Evolutionary conservation across 2,329 filamentous ascomycete species (phyloP).

Genomic region (Fusarium succisae): DNA sequence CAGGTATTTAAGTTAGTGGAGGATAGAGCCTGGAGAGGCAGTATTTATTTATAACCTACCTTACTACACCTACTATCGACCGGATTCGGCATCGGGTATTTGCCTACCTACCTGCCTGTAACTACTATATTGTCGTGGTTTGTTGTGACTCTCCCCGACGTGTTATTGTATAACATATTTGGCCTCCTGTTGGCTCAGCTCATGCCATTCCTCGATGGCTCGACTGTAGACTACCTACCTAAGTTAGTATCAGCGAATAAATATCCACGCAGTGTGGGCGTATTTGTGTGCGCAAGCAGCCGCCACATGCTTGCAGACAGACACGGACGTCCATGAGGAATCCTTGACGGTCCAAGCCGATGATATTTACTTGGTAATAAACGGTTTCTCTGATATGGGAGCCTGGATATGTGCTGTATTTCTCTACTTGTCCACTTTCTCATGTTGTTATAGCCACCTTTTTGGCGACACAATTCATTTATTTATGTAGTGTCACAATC

Average conservation of each 20-base stretch:
- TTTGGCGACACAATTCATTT: background rate
- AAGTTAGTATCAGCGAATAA: background rate
- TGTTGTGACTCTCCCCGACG: background rate
- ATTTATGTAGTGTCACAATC: background rate
- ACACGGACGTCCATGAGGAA: background rate
- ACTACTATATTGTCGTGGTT: background rate
- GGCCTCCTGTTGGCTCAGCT: constrained; percentile 18
- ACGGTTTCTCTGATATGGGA: background rate
- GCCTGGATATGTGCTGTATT: background rate
- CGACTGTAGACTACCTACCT: background rate
- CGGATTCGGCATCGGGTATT: background rate
- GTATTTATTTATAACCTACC: background rate
- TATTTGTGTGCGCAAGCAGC: constrained; percentile 30
- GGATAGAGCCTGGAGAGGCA: background rate
- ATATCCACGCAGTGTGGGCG: constrained; percentile 31
- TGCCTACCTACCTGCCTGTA: background rate
- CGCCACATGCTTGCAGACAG: constrained; percentile 26
- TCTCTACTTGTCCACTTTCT: background rate
- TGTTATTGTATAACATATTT: background rate
- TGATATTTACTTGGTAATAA: background rate
- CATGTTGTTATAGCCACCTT: background rate
- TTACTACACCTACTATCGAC: background rate
- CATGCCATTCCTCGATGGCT: background rate
- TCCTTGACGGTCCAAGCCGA: background rate
- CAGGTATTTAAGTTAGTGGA: background rate